These are phyloP conservation scores for Alternaria arbusti DNA, from an alignment of 2,329 filamentous ascomycete species.

Conservation along the genomic window DNA sequence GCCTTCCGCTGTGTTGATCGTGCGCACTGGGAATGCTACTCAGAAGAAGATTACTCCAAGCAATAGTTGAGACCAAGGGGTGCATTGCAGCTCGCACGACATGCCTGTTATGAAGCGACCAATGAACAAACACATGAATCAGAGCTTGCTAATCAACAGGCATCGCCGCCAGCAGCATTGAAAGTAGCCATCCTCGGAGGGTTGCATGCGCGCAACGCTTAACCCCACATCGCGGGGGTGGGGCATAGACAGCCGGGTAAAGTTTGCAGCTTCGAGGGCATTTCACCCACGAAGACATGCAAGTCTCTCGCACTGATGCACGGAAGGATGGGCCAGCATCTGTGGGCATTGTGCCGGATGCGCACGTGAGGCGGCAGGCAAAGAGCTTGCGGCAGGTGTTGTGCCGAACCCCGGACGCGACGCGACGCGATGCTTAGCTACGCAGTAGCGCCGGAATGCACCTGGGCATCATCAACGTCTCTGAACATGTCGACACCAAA, in stretches of 20 bases:
- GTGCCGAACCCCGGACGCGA: background rate
- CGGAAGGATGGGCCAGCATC: background rate
- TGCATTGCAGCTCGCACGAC: background rate
- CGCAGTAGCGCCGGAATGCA: background rate
- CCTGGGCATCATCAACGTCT: background rate
- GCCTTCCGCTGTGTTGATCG: background rate
- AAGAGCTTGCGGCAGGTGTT: background rate
- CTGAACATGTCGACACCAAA: background rate
- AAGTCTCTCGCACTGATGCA: background rate
- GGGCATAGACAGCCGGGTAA: conserved; percentile 34
- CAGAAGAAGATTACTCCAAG: background rate
- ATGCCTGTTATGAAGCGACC: background rate
- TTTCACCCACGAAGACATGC: background rate
- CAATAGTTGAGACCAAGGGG: background rate
- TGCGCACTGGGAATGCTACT: background rate
- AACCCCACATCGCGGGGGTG: conserved; percentile 41
- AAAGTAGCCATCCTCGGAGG: background rate
- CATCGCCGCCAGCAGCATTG: background rate
- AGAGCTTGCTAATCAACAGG: background rate
- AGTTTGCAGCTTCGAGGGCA: conserved; percentile 8
- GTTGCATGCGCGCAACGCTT: background rate
- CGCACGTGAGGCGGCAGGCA: background rate
- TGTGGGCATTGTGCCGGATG: background rate
- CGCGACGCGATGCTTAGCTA: background rate
- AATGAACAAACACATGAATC: background rate